Conservation (phyloP, 495 filamentous ascomycete species). For the Aspergillus heteromorphus region DNA sequence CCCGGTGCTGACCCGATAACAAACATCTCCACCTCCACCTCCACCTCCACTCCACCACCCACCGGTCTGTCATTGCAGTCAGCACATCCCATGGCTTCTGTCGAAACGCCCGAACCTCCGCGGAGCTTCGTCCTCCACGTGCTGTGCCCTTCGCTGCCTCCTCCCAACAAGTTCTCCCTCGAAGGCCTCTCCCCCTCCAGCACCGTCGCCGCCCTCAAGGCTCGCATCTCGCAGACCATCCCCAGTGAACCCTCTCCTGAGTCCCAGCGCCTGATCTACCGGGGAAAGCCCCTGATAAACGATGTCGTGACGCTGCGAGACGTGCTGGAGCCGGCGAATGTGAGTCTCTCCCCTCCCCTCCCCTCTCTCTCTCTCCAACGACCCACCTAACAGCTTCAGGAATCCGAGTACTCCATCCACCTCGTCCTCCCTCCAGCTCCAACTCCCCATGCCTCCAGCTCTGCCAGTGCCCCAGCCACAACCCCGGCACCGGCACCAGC, state of each 20-base stretch:
- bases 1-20: background rate
- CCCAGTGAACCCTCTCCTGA: constrained; percentile 45
- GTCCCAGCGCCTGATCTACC: constrained; percentile 61
- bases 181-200: constrained; percentile 45
- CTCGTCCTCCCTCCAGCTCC: constrained; percentile 53
- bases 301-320: constrained; percentile 51
- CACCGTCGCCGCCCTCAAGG: constrained; percentile 57
- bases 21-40: background rate
- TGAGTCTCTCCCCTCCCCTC: constrained; percentile 28
- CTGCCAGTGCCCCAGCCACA: background rate
- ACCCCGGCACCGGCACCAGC: background rate
- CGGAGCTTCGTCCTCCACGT: constrained; percentile 52
- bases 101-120: background rate
- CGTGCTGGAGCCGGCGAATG: constrained; percentile 51
- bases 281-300: constrained; percentile 53
- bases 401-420: constrained; percentile 44
- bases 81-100: constrained; percentile 1
- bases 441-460: constrained; percentile 5
- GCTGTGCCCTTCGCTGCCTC: constrained; percentile 57
- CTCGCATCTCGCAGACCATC: constrained; percentile 51
- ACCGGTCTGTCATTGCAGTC: too few species aligned
- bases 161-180: constrained; percentile 50
- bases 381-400: constrained; percentile 32
- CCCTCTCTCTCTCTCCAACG: background rate
- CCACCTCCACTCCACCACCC: too few species aligned